Percentiles rank a stretch among this genome's conserved stretches.
Conservation (phyloP, 2,329 filamentous ascomycete species). For the Ophiostoma montium region DNA sequence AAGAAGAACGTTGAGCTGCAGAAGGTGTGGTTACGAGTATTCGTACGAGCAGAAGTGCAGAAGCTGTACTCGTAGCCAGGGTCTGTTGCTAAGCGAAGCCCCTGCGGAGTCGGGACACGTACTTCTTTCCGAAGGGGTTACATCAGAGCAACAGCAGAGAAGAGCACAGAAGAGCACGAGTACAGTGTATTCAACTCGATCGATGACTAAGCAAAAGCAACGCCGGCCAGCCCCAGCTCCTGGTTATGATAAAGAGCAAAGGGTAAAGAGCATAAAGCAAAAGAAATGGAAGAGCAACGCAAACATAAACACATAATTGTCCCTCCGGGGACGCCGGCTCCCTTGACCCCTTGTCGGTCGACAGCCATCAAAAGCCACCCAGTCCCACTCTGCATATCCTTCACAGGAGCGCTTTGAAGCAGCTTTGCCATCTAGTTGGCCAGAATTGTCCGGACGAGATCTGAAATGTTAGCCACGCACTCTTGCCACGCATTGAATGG, state of each 20-base stretch:
- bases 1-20: background rate
- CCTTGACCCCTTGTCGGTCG: no score
- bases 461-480: constrained; percentile 25
- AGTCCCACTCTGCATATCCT: background rate
- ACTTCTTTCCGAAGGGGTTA: background rate
- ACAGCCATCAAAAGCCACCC: background rate
- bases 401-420: no score
- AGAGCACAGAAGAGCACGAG: background rate
- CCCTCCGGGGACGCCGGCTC: background rate
- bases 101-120: background rate
- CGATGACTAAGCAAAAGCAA: constrained; percentile 8
- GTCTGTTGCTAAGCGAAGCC: no score
- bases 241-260: constrained; percentile 1
- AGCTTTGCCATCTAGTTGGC: constrained; percentile 48
- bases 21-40: background rate
- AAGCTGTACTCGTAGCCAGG: no score
- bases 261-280: background rate
- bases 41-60: no score
- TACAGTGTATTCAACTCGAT: constrained; percentile 8
- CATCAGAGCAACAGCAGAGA: background rate
- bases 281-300: background rate
- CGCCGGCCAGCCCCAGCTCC: constrained; percentile 10
- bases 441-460: constrained; percentile 75
- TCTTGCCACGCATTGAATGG: background rate
- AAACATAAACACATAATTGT: background rate